Conservation (phyloP, 2,329 filamentous ascomycete species). For the Trichoderma lentiforme region DNA sequence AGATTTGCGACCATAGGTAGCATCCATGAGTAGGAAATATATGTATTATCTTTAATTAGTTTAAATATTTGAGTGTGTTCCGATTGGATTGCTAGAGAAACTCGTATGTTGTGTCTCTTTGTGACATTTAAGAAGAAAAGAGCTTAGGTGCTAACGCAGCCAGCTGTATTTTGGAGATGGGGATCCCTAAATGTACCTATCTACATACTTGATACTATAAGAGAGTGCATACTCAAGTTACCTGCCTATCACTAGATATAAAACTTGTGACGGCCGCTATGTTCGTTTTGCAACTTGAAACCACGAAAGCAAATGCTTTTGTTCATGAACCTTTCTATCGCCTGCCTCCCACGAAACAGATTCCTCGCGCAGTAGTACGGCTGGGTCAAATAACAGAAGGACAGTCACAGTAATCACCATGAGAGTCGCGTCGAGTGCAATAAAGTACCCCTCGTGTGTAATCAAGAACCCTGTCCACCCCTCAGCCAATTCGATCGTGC, state of each 20-base stretch:
- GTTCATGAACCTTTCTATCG: background rate
- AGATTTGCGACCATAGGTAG: background rate
- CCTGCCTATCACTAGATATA: background rate
- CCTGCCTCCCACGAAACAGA: background rate
- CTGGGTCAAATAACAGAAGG: constrained; percentile 45
- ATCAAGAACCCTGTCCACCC: constrained; percentile 50
- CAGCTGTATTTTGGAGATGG: background rate
- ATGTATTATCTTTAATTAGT: background rate
- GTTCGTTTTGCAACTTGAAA: background rate
- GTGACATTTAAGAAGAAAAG: background rate
- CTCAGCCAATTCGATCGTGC: constrained; percentile 47
- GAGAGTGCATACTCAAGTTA: background rate
- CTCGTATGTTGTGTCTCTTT: background rate
- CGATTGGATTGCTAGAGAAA: background rate
- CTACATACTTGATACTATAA: background rate
- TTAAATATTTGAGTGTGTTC: background rate
- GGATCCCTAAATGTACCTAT: background rate
- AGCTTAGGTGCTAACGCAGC: background rate
- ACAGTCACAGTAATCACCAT: constrained; percentile 45
- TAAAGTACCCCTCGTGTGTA: constrained; percentile 47
- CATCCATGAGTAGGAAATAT: background rate
- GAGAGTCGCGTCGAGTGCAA: constrained; percentile 47
- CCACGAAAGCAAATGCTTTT: background rate
- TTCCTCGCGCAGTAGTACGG: background rate
- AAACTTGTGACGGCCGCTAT: background rate